These are phyloP conservation scores for Endocladia muricata DNA, from an alignment of 31 red algal genomes.

Conservation along the genomic window DNA sequence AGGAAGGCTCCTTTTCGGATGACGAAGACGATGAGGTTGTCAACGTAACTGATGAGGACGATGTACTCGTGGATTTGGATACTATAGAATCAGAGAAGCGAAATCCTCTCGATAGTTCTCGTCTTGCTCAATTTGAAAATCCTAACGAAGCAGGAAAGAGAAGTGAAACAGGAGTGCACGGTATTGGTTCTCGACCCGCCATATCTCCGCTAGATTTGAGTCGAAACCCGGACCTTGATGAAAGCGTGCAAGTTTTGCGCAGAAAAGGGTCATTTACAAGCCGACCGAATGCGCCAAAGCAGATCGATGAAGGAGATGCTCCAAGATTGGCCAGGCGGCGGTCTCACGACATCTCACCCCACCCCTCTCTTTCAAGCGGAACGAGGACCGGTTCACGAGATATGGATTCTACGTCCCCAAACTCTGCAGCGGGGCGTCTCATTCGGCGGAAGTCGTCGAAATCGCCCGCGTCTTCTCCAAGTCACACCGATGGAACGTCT, in stretches of 20 bases:
- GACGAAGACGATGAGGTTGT: constrained; percentile 62
- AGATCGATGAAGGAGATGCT: constrained; percentile 51
- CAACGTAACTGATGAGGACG: constrained; percentile 64
- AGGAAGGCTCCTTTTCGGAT: too few species aligned
- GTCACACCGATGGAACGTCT: not conserved
- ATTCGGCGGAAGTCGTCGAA: not conserved
- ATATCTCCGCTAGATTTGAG: constrained; percentile 6
- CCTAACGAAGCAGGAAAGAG: not conserved
- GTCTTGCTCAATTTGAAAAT: not conserved
- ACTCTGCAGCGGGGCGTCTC: not conserved
- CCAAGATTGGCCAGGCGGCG: constrained; percentile 45
- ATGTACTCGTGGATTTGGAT: constrained; percentile 55
- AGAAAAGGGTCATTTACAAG: constrained; percentile 66
- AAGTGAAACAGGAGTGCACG: too few species aligned
- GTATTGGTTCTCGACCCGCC: not conserved
- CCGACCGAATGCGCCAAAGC: constrained; percentile 25
- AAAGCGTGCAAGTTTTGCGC: constrained; percentile 25
- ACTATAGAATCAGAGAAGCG: not conserved
- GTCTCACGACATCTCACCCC: constrained; percentile 47
- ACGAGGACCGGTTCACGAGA: not conserved
- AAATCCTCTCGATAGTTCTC: not conserved
- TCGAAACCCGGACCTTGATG: constrained; percentile 35
- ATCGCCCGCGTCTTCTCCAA: not conserved
- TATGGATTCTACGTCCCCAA: not conserved
- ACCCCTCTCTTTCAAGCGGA: not conserved